Base-by-base conservation (phyloP, 805 yeast species). In the Kazachstania viticola region DNA sequence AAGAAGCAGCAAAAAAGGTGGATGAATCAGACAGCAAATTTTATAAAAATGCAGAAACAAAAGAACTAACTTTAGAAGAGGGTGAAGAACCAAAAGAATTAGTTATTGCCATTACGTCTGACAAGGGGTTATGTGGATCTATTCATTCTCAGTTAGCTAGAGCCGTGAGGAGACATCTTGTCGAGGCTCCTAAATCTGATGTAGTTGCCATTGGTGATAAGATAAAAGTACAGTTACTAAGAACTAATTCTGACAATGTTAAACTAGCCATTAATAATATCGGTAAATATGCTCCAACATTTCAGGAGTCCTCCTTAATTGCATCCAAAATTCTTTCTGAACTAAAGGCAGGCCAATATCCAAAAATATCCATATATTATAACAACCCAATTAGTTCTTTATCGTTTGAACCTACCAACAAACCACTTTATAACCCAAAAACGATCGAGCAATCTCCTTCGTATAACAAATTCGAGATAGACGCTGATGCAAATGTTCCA, bases 91-190 rank as follows among this genome's bases (percentile, higher is more conserved):
- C 69, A 53, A 81, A 78, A 65, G 74, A 80, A 44, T 73, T 91
- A 56, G 64, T 88, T 48, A 69, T 88, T 54, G 95, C 87, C 37
- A 75, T 85, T 42, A 79, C 97, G 30, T 84, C 95, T 38, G 98
- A 91, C 69, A 91, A 91, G 70, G 98, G 98, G 58, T 74, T 91
- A 53, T 91, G 98, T 74, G 98, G 98, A 51, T 87, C 97, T 29
- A 84, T 91, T 57, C 98, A 91, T 69, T 75, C 98, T 33, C 94
- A 83, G 67, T 66, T 88, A 50, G 80, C 95, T 49, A 85, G 88
- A 67, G 75, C 80, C 41, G 80, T 94, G 40, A 83, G 93, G 67
- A 9, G 17, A 9, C 73, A 75, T 64, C 55, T 77, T 36, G 65
- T 53, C 21, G 79, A 71, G 50, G 80, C 71, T 51, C 11, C 81